phyloP scores from a whole-genome alignment of 1,284 basidiomycete genomes.

The Pterula multifida region DNA sequence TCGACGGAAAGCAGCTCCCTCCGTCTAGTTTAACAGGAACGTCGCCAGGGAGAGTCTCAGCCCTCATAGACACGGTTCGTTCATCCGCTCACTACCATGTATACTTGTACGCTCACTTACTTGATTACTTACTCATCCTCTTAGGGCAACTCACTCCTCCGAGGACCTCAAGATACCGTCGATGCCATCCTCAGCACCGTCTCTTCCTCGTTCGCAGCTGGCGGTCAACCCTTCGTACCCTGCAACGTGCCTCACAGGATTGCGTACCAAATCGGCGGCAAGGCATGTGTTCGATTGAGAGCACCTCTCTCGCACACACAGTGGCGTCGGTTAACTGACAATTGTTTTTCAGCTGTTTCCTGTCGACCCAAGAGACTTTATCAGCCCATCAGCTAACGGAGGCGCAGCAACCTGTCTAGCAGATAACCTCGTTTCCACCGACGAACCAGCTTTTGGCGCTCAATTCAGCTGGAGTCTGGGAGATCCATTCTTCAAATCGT shows the following conservation, averaged over 20 bases:
- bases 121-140: not conserved
- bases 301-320: too few species aligned
- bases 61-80: constrained; percentile 40
- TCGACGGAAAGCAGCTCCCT: constrained; percentile 40
- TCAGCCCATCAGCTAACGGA: constrained; percentile 23
- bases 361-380: constrained; percentile 55
- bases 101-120: not conserved
- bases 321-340: not conserved
- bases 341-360: constrained; percentile 31
- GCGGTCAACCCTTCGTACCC: constrained; percentile 19
- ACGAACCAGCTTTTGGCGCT: constrained; percentile 28
- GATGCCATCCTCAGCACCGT: constrained; percentile 23
- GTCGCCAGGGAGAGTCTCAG: constrained; percentile 24
- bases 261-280: constrained; percentile 50
- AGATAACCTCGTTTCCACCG: constrained; percentile 37
- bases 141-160: constrained; percentile 43
- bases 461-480: constrained; percentile 24
- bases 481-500: constrained; percentile 22
- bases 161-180: constrained; percentile 41
- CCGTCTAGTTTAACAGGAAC: constrained; percentile 22
- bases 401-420: constrained; percentile 32
- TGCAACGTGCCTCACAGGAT: constrained; percentile 40
- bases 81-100: constrained; percentile 8
- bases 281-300: constrained; percentile 14
- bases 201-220: constrained; percentile 20